Conservation (phyloP, 495 filamentous ascomycete genomes). For the Aspergillus indologenus region DNA sequence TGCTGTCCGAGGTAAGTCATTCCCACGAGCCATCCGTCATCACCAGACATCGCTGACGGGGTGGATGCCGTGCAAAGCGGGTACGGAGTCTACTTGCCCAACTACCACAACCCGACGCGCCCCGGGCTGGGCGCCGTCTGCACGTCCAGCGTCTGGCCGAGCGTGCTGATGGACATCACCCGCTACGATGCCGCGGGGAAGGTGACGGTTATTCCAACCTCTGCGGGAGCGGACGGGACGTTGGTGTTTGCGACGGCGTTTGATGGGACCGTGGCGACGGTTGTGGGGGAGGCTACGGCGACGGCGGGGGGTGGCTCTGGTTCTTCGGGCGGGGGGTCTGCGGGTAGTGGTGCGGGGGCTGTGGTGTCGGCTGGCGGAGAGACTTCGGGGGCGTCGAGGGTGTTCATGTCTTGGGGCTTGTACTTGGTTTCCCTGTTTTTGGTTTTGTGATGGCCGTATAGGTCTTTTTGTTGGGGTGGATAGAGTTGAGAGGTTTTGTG, state of each 20-base stretch:
- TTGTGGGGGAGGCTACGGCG: too few species aligned
- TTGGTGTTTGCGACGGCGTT: constrained; percentile 4
- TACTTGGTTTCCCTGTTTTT: too few species aligned
- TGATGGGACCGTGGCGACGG: not conserved
- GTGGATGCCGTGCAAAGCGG: not conserved
- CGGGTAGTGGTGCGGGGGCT: too few species aligned
- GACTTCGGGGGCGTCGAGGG: too few species aligned
- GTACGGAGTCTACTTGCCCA: not conserved
- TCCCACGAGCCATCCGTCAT: too few species aligned
- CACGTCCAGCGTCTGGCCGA: not conserved
- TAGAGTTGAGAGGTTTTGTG: too few species aligned
- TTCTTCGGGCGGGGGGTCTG: too few species aligned
- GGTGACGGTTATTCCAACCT: not conserved
- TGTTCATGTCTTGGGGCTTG: too few species aligned
- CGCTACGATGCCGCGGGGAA: not conserved
- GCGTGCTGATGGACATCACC: not conserved
- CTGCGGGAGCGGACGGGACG: not conserved
- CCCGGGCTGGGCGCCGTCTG: not conserved
- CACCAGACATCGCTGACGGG: not conserved
- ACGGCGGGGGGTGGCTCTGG: too few species aligned
- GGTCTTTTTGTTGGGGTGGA: too few species aligned
- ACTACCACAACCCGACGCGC: not conserved
- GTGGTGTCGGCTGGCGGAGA: too few species aligned
- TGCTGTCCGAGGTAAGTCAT: not conserved
- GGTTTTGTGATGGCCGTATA: too few species aligned